Evolutionary conservation across 1,139 yeast genomes (phyloP).

Genomic region (Yamadazyma songkhlaensis): DNA sequence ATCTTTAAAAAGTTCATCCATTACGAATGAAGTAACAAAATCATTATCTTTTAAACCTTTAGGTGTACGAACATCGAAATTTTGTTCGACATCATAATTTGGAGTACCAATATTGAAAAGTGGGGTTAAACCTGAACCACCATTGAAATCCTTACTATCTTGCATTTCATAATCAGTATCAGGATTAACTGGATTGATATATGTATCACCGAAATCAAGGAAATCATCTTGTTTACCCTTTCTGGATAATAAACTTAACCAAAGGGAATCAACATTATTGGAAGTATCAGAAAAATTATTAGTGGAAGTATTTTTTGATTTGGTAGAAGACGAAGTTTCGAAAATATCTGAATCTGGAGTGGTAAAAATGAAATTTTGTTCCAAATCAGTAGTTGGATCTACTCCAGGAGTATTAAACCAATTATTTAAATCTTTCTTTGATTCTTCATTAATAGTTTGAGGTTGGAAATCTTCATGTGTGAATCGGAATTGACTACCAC

Average conservation of each 20-base stretch:
- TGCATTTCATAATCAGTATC: not conserved
- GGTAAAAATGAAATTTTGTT: slow-evolving; percentile 1
- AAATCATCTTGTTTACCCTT: slow-evolving; percentile 4
- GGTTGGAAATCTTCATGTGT: no score
- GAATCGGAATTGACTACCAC: not conserved
- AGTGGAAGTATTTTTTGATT: not conserved
- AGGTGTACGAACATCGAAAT: not conserved
- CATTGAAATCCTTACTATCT: not conserved
- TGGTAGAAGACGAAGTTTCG: slow-evolving; percentile 3
- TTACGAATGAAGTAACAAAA: slow-evolving; percentile 6
- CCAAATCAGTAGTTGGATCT: slow-evolving; percentile 1
- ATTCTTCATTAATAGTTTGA: not conserved
- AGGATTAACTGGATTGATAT: not conserved
- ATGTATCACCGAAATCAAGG: not conserved
- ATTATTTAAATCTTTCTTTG: not conserved
- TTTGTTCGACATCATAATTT: not conserved
- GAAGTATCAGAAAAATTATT: not conserved
- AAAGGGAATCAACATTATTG: slow-evolving; percentile 6
- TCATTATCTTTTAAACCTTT: slow-evolving; percentile 4
- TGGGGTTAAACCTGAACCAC: slow-evolving; percentile 1
- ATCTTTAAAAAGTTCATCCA: slow-evolving; percentile 10
- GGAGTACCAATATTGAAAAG: slow-evolving; percentile 1
- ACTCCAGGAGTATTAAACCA: slow-evolving; percentile 2
- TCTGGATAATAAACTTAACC: slow-evolving; percentile 7
- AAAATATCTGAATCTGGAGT: slow-evolving; percentile 9